Base-by-base conservation (phyloP, 2,329 filamentous ascomycete genomes). In the Macroventuria anomochaeta region DNA sequence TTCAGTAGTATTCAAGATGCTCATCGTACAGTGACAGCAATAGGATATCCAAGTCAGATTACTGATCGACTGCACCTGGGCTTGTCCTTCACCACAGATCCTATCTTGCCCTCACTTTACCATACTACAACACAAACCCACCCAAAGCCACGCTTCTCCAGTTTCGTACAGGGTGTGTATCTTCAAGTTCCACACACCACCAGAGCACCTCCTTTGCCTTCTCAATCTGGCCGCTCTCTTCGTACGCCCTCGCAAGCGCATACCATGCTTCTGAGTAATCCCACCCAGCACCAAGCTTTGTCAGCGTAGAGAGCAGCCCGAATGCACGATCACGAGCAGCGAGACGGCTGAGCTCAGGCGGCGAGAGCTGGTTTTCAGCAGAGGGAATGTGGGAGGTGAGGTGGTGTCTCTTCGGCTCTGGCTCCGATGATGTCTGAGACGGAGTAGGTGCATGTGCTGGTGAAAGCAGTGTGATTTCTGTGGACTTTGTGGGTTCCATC, bases 141-240 rank as follows among this genome's bases (percentile, higher is more conserved):
- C 71, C 71, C 12, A 65, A 41, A 2, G 64, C 87, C 23, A 91
- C 81, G 61, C 83, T 87, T 25, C 80, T 83, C 95, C 93, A 97
- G 53, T 85, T 83, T 52, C 95, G 85, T 40, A 96, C 83, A 0
- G 88, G 91, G 60, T 85, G 86, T 7, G 85, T 86, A 71, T 99
- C 93, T 72, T 97, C 95, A 25, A 99, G 80, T 75, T 97, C 92
- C 11, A 99, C 90, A 65, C 93, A 96, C 92, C 93, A 97, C 95
- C 95, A 97, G 6, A 97, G 81, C 38, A 93, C 91, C 64, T 95
- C 89, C 77, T 93, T 96, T 12, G 95, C 89, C 79, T 93, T 96
- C 31, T 95, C 90, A 1, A 85, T 76, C 77, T 96, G 90, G 0
- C 89, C 90, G 52, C 90, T 90, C 70, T 92, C 86, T 75, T 99